Conservation (phyloP, 169 alveolate species). For the Cryptosporidium andersoni region DNA sequence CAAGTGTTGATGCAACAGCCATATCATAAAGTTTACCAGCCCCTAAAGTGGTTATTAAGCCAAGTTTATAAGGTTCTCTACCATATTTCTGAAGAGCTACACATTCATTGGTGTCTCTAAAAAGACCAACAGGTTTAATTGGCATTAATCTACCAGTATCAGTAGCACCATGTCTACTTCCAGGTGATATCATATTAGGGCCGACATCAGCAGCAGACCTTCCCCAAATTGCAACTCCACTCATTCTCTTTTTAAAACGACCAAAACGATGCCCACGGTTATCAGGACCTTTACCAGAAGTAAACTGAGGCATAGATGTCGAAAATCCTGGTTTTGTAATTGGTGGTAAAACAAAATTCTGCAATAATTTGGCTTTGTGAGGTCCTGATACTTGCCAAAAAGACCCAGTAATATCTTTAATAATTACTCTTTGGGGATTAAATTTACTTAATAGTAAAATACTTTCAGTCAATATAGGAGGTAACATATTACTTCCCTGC, state of each 20-base stretch:
- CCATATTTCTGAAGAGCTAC: slow-evolving; percentile 63
- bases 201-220: slow-evolving; percentile 42
- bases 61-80: slow-evolving; percentile 62
- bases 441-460: slow-evolving; percentile 5
- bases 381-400: slow-evolving; percentile 65
- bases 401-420: slow-evolving; percentile 10
- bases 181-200: slow-evolving; percentile 23
- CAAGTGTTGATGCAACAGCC: slow-evolving; percentile 45
- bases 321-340: slow-evolving; percentile 19
- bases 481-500: slow-evolving; percentile 66
- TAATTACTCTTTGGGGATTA: slow-evolving; percentile 66
- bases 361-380: slow-evolving; percentile 35
- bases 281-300: slow-evolving; percentile 51
- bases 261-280: background rate
- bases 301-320: slow-evolving; percentile 33
- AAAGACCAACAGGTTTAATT: slow-evolving; percentile 45
- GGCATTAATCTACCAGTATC: slow-evolving; percentile 64
- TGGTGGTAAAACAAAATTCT: slow-evolving; percentile 39
- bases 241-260: slow-evolving; percentile 26
- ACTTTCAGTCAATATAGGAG: slow-evolving; percentile 63
- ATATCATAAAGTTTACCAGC: slow-evolving; percentile 63
- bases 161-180: slow-evolving; percentile 62
- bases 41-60: slow-evolving; percentile 51
- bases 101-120: slow-evolving; percentile 67
- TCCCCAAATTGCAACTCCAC: slow-evolving; percentile 64